Evolutionary conservation across 768 basidiomycete genomes (phyloP).

Genomic region (Hemileccinum rubropunctum): DNA sequence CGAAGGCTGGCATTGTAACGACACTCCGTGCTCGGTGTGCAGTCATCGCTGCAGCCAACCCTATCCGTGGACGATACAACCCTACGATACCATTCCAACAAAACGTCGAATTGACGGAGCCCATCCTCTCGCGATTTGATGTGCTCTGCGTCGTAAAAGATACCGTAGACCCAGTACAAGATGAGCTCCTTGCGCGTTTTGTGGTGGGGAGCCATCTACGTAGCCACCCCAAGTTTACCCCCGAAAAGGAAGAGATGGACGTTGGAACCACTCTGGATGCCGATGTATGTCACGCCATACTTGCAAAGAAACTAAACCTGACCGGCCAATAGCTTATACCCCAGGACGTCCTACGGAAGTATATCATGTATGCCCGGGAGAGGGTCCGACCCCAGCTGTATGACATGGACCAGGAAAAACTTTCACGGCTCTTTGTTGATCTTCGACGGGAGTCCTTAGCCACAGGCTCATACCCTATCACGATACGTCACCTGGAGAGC

Average conservation of each 20-base stretch:
- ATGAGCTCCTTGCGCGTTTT: conserved; percentile 93
- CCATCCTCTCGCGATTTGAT: conserved; percentile 97
- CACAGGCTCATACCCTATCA: conserved; percentile 98
- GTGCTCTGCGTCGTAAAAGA: conserved; percentile 98
- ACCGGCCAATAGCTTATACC: conserved; percentile 74
- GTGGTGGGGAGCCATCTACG: conserved; percentile 97
- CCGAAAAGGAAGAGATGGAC: conserved; percentile 86
- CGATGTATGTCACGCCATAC: conserved; percentile 60
- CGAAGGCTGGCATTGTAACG: conserved; percentile 99
- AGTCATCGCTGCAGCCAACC: conserved; percentile 97
- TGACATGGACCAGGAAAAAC: conserved; percentile 94
- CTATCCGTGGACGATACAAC: conserved; percentile 95
- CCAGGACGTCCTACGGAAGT: conserved; percentile 93
- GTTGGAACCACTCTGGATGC: conserved; percentile 88
- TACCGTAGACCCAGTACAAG: conserved; percentile 93
- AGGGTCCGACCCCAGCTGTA: conserved; percentile 90
- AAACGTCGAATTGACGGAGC: conserved; percentile 98
- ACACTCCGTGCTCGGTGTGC: conserved; percentile 96
- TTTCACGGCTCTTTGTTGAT: conserved; percentile 91
- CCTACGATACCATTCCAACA: conserved; percentile 98
- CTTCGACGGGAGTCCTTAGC: conserved; percentile 93
- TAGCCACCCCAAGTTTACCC: conserved; percentile 91
- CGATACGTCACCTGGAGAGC: conserved; percentile 95
- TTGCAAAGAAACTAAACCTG: conserved; percentile 5
- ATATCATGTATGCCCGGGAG: conserved; percentile 98